phyloP scores from a whole-genome alignment of 2,329 filamentous ascomycete genomes.

The Penicillium sp. region DNA sequence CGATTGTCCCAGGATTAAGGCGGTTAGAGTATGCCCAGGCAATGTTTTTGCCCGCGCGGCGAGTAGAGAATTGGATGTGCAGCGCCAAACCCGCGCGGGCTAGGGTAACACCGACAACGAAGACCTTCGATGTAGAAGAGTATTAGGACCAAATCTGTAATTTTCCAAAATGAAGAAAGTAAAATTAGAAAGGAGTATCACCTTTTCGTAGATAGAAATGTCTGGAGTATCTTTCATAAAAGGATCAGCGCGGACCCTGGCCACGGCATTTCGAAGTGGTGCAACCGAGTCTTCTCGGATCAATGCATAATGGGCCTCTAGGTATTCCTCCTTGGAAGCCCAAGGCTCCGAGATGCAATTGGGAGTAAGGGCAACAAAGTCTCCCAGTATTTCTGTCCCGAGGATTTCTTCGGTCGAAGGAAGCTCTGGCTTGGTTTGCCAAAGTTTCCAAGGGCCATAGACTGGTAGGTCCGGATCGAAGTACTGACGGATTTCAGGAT shows the following conservation, averaged over 20 bases:
- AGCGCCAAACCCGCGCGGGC: not conserved
- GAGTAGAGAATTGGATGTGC: not conserved
- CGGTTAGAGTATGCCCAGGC: constrained; percentile 64
- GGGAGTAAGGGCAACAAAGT: constrained; percentile 31
- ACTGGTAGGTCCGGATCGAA: not conserved
- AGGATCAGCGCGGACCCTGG: constrained; percentile 53
- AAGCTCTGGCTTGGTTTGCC: constrained; percentile 35
- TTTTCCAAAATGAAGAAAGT: accelerated
- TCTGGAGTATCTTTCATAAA: constrained; percentile 56
- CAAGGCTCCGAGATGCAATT: constrained; percentile 61
- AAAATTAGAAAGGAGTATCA: constrained; percentile 28
- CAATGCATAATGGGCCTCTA: constrained; percentile 71
- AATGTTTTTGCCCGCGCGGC: constrained; percentile 63
- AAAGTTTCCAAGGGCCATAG: not conserved
- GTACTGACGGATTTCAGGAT: not conserved
- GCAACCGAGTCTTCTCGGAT: constrained; percentile 71
- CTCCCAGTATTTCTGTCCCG: constrained; percentile 18
- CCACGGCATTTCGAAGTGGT: constrained; percentile 65
- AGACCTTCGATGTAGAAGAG: not conserved
- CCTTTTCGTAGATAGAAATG: constrained; percentile 68
- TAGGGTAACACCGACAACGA: not conserved
- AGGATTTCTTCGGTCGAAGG: constrained; percentile 42
- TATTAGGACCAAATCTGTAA: not conserved
- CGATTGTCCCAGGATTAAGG: constrained; percentile 53
- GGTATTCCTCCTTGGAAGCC: constrained; percentile 61